Base-by-base conservation (phyloP, 1,284 basidiomycete genomes). In the Moesziomyces antarcticus region DNA sequence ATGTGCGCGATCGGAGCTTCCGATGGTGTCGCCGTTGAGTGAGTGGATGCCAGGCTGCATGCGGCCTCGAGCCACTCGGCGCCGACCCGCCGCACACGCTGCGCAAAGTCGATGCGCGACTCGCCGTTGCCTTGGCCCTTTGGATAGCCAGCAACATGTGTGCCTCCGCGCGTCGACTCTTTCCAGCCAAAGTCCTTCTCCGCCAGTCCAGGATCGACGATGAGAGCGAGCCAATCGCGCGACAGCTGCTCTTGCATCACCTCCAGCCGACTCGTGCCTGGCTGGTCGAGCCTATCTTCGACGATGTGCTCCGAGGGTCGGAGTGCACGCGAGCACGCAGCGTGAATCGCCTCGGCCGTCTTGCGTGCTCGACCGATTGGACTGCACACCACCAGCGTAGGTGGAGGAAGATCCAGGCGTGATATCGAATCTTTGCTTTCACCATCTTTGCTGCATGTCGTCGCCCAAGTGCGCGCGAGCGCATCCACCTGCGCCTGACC, bases 401-500 rank as follows among this genome's bases (percentile, higher is more conserved):
- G 78, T 4, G 49, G 53, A 18, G 77, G 77, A 1, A 79, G 51
- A 13, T 61, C 56, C 5, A 62, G 45, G 6, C 41, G 49, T 5
- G 65, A 55, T 46, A 41, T 33, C 18, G 42, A 3, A 3, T 48
- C 48, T n/a, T 57, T 68, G 14, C 10, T 7, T 20, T 21, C 5
- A 5, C 24, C n/a, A 5, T 30, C 13, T 2, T 27, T n/a, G 44
- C n/a, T 22, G 9, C 24, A 20, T 27, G 56, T 54, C 18, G 55
- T 56, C 18, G 70, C 55, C 59, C 54, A 60, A 1, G 60, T 59
- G n/a, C 50, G 46, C 21, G 72, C 69, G 2, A 82, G 60, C 3
- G 67, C 62, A 41, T 71, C 55, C 14, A 79, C 62, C 64, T 82
- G 81, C n/a, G 63, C 59, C 25, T 75, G 59, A 3, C 81, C 81